phyloP scores from a whole-genome alignment of 2,329 filamentous ascomycete genomes.

The Bipolaris gigantea region DNA sequence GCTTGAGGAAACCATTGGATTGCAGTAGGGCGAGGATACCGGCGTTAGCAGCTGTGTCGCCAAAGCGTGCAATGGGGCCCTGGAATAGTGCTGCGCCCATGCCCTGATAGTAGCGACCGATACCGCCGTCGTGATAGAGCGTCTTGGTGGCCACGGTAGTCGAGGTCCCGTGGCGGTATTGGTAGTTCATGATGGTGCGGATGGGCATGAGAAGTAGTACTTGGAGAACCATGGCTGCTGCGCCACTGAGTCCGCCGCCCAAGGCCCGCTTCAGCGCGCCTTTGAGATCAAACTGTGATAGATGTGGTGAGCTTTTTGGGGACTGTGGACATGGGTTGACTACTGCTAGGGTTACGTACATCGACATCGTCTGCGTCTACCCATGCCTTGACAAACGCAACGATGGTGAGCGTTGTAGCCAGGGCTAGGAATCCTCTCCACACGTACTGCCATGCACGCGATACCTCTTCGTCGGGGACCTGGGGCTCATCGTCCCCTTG shows the following conservation, averaged over 20 bases:
- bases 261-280: slow-evolving; percentile 31
- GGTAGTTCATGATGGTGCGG: slow-evolving; percentile 38
- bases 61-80: slow-evolving; percentile 33
- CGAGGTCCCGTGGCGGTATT: slow-evolving; percentile 34
- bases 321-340: not conserved
- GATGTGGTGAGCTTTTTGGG: not conserved
- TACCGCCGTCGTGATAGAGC: slow-evolving; percentile 29
- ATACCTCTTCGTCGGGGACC: slow-evolving; percentile 16
- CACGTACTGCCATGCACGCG: slow-evolving; percentile 21
- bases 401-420: slow-evolving; percentile 16
- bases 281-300: slow-evolving; percentile 30
- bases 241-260: slow-evolving; percentile 34
- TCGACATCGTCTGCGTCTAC: slow-evolving; percentile 34
- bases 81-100: slow-evolving; percentile 31
- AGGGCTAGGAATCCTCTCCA: slow-evolving; percentile 23
- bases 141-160: slow-evolving; percentile 30
- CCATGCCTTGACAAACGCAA: slow-evolving; percentile 32
- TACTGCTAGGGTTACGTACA: slow-evolving; percentile 12
- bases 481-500: slow-evolving; percentile 10
- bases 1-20: slow-evolving; percentile 29
- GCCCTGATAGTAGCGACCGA: slow-evolving; percentile 33
- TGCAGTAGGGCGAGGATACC: slow-evolving; percentile 33
- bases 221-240: slow-evolving; percentile 36
- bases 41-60: slow-evolving; percentile 36
- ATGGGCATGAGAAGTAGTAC: slow-evolving; percentile 36